phyloP scores from a whole-genome alignment of 768 basidiomycete genomes.

The Tylopilus rubrobrunneus region DNA sequence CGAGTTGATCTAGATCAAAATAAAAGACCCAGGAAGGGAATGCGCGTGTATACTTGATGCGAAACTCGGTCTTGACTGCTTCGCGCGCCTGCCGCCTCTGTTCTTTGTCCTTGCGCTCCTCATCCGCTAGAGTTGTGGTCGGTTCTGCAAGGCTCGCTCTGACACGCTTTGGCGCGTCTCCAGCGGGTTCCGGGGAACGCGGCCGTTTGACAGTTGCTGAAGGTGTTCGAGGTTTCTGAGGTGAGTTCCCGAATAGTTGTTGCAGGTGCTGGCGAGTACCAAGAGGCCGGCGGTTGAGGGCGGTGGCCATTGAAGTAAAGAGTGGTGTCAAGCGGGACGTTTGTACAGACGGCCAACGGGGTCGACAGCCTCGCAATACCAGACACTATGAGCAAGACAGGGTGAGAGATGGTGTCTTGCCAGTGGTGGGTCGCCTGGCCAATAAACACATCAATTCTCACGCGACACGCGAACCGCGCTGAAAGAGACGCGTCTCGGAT shows the following conservation, averaged over 20 bases:
- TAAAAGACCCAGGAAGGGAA: slow-evolving; percentile 86
- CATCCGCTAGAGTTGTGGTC: slow-evolving; percentile 26
- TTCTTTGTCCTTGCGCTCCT: slow-evolving; percentile 43
- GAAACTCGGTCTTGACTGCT: slow-evolving; percentile 66
- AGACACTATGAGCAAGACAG: neutral
- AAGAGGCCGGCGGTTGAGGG: slow-evolving; percentile 46
- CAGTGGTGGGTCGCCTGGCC: neutral
- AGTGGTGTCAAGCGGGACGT: slow-evolving; percentile 1
- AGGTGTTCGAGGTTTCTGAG: slow-evolving; percentile 33
- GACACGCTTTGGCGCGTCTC: slow-evolving; percentile 43
- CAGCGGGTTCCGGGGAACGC: slow-evolving; percentile 46
- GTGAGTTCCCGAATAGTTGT: slow-evolving; percentile 31
- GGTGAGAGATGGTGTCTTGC: neutral
- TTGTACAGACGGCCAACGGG: neutral
- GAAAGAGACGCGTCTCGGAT: slow-evolving; percentile 17
- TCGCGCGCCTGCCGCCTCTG: slow-evolving; percentile 50
- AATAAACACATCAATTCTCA: slow-evolving; percentile 21
- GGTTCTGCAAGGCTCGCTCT: slow-evolving; percentile 32
- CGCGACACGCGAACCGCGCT: slow-evolving; percentile 21
- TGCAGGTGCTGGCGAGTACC: slow-evolving; percentile 40
- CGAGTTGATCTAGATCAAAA: slow-evolving; percentile 63
- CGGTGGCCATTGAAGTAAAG: slow-evolving; percentile 38
- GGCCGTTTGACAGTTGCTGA: slow-evolving; percentile 42
- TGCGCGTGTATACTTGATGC: slow-evolving; percentile 76
- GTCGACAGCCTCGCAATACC: neutral